Conservation (phyloP, 83 land plant species). For the Diphasiastrum complanatum region DNA sequence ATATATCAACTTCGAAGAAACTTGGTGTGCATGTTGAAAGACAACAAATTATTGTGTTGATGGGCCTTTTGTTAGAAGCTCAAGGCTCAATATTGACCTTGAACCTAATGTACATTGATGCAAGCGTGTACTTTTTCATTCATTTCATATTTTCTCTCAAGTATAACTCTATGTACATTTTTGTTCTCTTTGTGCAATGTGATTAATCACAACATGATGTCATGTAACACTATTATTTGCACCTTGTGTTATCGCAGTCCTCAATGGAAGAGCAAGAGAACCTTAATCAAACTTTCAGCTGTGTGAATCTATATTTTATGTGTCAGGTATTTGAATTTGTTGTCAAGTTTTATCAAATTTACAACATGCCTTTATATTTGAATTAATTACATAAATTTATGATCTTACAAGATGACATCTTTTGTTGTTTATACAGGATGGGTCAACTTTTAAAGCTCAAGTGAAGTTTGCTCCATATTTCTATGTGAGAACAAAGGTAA, state of each 20-base stretch:
- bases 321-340: slow-evolving; percentile 50
- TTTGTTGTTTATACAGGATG: slow-evolving; percentile 56
- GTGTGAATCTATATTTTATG: slow-evolving; percentile 91
- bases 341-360: neutral
- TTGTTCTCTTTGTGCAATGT: neutral
- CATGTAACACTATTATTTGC: neutral
- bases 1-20: too few species aligned
- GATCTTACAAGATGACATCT: neutral
- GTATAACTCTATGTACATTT: too few species aligned
- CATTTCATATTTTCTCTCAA: too few species aligned
- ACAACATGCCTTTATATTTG: neutral
- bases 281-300: slow-evolving; percentile 56
- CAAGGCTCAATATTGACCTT: too few species aligned
- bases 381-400: neutral
- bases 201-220: neutral
- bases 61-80: too few species aligned
- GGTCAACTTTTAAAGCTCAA: slow-evolving; percentile 78
- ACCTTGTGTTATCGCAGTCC: slow-evolving; percentile 49
- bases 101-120: too few species aligned
- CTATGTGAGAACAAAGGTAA: slow-evolving; percentile 74
- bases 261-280: slow-evolving; percentile 66
- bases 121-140: too few species aligned
- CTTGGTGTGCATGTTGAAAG: too few species aligned
- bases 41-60: too few species aligned
- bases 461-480: slow-evolving; percentile 86